Percentiles rank a stretch among this genome's conserved stretches.
Evolutionary conservation across 805 yeast genomes (phyloP).

Genomic region (Yarrowia bubula): DNA sequence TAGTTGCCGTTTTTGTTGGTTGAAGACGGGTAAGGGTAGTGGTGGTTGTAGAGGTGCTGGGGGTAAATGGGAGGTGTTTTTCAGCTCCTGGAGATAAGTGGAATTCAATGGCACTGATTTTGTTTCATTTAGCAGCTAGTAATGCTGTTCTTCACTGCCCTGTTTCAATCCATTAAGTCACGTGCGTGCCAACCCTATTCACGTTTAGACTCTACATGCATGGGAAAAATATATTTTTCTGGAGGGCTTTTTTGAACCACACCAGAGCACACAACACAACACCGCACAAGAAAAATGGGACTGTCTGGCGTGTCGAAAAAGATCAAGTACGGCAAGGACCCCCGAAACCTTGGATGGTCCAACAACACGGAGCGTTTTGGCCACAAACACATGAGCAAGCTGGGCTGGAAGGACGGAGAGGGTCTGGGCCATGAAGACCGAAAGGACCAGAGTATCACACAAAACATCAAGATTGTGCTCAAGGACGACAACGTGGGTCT

Average conservation of each 20-base stretch:
- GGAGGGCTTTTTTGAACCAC: background rate
- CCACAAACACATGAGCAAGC: conserved; percentile 71
- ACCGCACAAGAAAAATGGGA: conserved; percentile 35
- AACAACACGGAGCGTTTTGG: conserved; percentile 73
- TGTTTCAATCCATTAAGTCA: background rate
- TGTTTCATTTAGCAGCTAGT: too few relatives aligned
- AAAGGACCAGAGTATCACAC: conserved; percentile 56
- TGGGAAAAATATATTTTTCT: background rate
- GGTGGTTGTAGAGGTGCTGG: too few relatives aligned
- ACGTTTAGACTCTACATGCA: conserved; percentile 19
- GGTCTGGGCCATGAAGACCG: conserved; percentile 66
- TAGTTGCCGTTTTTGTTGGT: too few relatives aligned
- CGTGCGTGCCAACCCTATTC: background rate
- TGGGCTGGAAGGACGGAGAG: conserved; percentile 91
- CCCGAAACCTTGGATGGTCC: conserved; percentile 93
- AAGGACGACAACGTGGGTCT: conserved; percentile 84
- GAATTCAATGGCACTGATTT: too few relatives aligned
- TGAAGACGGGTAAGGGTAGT: too few relatives aligned
- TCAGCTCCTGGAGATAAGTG: too few relatives aligned
- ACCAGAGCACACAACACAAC: conserved; percentile 28
- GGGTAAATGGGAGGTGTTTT: too few relatives aligned
- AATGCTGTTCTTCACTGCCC: too few relatives aligned
- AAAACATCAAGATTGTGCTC: conserved; percentile 78
- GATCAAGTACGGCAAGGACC: conserved; percentile 87
- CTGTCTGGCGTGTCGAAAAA: conserved; percentile 65